Percentiles rank a stretch among this genome's conserved stretches.
phyloP scores from a whole-genome alignment of 192 early-diverging fungal genomes.

The Glomus cerebriforme region DNA sequence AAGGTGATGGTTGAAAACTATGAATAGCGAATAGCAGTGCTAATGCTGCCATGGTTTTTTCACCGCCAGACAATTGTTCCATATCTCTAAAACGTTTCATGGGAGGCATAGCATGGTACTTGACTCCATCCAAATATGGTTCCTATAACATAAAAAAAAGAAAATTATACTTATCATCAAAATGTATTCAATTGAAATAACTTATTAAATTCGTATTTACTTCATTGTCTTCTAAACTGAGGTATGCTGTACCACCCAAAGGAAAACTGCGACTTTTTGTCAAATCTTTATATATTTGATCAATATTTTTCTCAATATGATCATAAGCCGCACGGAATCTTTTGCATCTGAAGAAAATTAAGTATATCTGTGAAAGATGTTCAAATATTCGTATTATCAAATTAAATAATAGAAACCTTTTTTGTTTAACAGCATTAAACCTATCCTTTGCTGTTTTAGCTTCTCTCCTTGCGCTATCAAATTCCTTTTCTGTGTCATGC shows the following conservation, averaged over 20 bases:
- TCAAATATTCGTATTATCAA: too few relatives aligned
- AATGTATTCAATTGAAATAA: neutral
- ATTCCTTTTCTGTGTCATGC: conserved; percentile 79
- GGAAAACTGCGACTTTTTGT: conserved; percentile 86
- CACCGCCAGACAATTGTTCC: conserved; percentile 98
- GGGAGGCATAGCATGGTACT: conserved; percentile 99
- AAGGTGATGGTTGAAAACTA: conserved; percentile 92
- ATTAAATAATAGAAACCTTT: conserved; percentile 48
- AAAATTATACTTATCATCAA: neutral
- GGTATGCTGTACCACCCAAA: conserved; percentile 91
- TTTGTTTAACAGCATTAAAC: conserved; percentile 79
- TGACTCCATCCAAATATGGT: conserved; percentile 91
- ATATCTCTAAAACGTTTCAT: conserved; percentile 99
- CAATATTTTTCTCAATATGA: conserved; percentile 91
- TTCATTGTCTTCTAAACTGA: conserved; percentile 89
- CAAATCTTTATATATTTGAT: conserved; percentile 94
- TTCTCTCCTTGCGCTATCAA: conserved; percentile 76
- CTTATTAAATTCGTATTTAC: neutral
- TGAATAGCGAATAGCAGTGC: conserved; percentile 98
- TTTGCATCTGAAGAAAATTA: conserved; percentile 44
- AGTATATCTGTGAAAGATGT: neutral
- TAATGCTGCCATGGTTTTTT: conserved; percentile 97
- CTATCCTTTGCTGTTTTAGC: conserved; percentile 81
- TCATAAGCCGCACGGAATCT: conserved; percentile 81
- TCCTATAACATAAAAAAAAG: conserved; percentile 46